Base-by-base conservation (phyloP, 352 stramenopile genomes). In the Phytophthora brassicae region DNA sequence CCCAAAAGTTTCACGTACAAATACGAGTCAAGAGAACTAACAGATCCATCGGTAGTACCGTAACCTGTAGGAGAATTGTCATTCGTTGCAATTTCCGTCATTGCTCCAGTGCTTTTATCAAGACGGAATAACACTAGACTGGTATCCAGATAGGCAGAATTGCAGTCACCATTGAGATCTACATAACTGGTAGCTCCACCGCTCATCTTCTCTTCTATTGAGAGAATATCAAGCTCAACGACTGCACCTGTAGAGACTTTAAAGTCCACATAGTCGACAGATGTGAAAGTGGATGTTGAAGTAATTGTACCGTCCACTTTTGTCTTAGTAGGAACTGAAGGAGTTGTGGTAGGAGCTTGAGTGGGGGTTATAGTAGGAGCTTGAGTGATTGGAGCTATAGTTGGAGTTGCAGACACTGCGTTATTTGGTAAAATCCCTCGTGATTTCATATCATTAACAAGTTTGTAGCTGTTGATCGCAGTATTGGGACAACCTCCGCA, bases 401-500 rank as follows among this genome's bases (percentile, higher is more conserved):
- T 72, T 8, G 56, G 47, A 20, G 64, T 22, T 1, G 20, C 6
- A 43, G 70, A 79, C 8, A 88, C 60, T 1, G 80, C 77, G 49
- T 70, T 71, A 0, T 68, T 68, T 0, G 80, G 78, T 4, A 90
- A 57, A 14, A 88, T 54, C 41, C 76, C 73, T 13, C 58, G 57
- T 2, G 50, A 20, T 12, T 56, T 79, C 58, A 94, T 63, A 35
- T 91, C 68, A 12, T 64, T 64, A 9, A 90, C 46, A 47, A 94
- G 77, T 42, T 81, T 81, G 50, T 88, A 63, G 39, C 61, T 79
- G 60, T 89, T 90, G 50, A 92, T 82, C 9, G 79, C 81, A 2
- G 78, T 88, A 66, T 94, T 94, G n/a, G 79, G 80, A 24, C 85
- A 94, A 0, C 83, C 85, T 13, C 85, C 85, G 45, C 85, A 94